Base-by-base conservation (phyloP, 805 yeast species). In the Myxozyma vanderwaltii region DNA sequence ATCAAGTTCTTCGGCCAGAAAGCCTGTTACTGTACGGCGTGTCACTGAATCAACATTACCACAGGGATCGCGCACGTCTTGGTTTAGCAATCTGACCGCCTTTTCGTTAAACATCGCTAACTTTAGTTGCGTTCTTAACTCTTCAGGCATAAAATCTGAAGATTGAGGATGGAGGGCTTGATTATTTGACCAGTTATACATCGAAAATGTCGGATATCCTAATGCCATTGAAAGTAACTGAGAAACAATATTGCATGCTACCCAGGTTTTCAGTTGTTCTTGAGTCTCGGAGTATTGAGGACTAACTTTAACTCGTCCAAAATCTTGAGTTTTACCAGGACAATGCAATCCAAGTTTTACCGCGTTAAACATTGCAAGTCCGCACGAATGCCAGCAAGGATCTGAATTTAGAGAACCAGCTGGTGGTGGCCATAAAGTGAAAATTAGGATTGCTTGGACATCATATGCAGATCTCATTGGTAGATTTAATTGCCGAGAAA, bases 331-430 rank as follows among this genome's bases (percentile, higher is more conserved):
- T 67, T 78, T 76, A 62, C 89, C 92, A 0, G 91, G 94, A 23
- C 91, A 81, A 69, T 94, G 96, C 27, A 94, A 77, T 0, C 99
- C 98, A 15, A 92, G 88, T 55, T 97, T 77, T 35, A 91, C 86
- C 0, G 97, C 98, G 70, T 90, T 96, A 73, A 89, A 89, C 67
- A 91, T 78, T 3, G 98, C 98, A 47, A 89, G 85, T 0, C 97
- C 98, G 23, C 90, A 86, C 0, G 97, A 89, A 70, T 88, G 89
- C 96, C 97, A 92, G 3, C 96, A 87, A 6, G 96, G 87, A 70
- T 94, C 98, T 0, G 98, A 96, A 72, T 95, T 88, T 48, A 94
- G 79, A 0, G 97, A 91, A 0, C 98, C 90, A 0, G 97, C 89
- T 39, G 91, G 80, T 2, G 97, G 97, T 0, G 98, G 98, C 99